phyloP scores from a whole-genome alignment of 176 grass and related monocot genomes.

The Musa acuminata region DNA sequence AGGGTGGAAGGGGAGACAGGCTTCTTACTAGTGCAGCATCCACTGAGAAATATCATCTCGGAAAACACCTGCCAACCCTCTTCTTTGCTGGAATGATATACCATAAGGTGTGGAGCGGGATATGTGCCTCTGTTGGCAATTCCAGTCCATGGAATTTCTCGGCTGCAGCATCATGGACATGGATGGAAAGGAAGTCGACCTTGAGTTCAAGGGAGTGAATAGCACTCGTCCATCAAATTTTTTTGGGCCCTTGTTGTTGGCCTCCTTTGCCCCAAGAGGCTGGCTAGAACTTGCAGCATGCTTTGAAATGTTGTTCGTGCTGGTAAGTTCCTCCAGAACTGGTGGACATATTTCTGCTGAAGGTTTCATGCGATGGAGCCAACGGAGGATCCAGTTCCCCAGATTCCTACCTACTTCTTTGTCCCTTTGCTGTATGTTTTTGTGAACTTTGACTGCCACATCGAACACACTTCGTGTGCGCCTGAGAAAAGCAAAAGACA shows the following conservation, averaged over 20 bases:
- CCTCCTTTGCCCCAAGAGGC: conserved; percentile 34
- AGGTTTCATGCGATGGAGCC: conserved; percentile 91
- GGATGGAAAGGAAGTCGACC: conserved; percentile 44
- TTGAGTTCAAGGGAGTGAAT: conserved; percentile 55
- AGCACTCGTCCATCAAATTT: conserved; percentile 46
- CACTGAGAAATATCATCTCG: conserved; percentile 79
- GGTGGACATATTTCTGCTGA: conserved; percentile 79
- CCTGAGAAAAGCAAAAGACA: conserved; percentile 31
- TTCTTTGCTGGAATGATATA: conserved; percentile 30
- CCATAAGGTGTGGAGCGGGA: conserved; percentile 24
- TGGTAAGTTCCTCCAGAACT: conserved; percentile 17
- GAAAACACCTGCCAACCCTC: conserved; percentile 45
- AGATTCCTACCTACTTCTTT: conserved; percentile 70
- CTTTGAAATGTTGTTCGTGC: conserved; percentile 19
- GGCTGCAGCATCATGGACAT: conserved; percentile 50
- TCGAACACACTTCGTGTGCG: conserved; percentile 54
- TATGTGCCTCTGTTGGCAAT: conserved; percentile 46
- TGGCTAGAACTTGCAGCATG: conserved; percentile 23
- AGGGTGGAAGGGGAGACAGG: neutral
- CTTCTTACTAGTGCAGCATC: conserved; percentile 32
- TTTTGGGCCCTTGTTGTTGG: conserved; percentile 22
- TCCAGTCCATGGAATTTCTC: conserved; percentile 21
- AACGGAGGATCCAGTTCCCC: conserved; percentile 66
- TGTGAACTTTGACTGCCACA: conserved; percentile 78
- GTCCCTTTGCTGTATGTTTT: conserved; percentile 88